These are phyloP conservation scores for Paracoccidioides lutzii DNA, from an alignment of 2,329 filamentous ascomycete species.

Conservation along the genomic window DNA sequence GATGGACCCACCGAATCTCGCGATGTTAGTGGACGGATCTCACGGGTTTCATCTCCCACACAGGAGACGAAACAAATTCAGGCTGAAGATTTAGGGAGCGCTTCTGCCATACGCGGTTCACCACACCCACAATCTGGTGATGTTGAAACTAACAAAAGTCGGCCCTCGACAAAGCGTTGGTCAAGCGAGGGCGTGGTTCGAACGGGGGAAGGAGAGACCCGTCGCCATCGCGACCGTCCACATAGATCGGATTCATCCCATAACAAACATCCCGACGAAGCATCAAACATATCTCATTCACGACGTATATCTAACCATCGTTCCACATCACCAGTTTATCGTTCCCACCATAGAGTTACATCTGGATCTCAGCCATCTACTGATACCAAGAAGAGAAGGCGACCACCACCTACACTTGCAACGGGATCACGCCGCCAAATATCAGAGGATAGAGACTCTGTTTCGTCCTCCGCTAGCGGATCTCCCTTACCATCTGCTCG, in stretches of 20 bases:
- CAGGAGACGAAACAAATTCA: slow-evolving; percentile 26
- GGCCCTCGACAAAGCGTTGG: slow-evolving; percentile 24
- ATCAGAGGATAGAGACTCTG: slow-evolving; percentile 35
- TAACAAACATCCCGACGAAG: slow-evolving; percentile 16
- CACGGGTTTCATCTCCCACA: slow-evolving; percentile 17
- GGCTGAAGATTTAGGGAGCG: slow-evolving; percentile 19
- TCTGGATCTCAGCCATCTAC: slow-evolving; percentile 19
- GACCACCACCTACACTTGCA: slow-evolving; percentile 27
- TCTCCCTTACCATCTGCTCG: slow-evolving; percentile 31
- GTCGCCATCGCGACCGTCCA: slow-evolving; percentile 14
- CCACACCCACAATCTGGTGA: slow-evolving; percentile 11
- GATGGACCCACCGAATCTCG: slow-evolving; percentile 14
- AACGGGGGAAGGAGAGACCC: slow-evolving; percentile 13
- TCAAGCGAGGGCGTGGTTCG: slow-evolving; percentile 22
- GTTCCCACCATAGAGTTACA: slow-evolving; percentile 24
- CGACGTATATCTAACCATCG: slow-evolving; percentile 22
- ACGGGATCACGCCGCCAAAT: slow-evolving; percentile 31
- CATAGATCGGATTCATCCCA: slow-evolving; percentile 7
- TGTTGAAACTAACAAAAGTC: slow-evolving; percentile 12
- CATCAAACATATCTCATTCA: slow-evolving; percentile 17
- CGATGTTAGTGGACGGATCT: slow-evolving; percentile 15
- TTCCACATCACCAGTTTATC: slow-evolving; percentile 25
- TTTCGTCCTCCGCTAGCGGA: slow-evolving; percentile 32
- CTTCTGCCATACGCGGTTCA: slow-evolving; percentile 15
- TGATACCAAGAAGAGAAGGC: slow-evolving; percentile 19